A percentile compares a stretch with the other conserved stretches of the same genome.
These are phyloP conservation scores for Craterostigma plantagineum DNA, from an alignment of 257 asterid species.

Conservation along the genomic window DNA sequence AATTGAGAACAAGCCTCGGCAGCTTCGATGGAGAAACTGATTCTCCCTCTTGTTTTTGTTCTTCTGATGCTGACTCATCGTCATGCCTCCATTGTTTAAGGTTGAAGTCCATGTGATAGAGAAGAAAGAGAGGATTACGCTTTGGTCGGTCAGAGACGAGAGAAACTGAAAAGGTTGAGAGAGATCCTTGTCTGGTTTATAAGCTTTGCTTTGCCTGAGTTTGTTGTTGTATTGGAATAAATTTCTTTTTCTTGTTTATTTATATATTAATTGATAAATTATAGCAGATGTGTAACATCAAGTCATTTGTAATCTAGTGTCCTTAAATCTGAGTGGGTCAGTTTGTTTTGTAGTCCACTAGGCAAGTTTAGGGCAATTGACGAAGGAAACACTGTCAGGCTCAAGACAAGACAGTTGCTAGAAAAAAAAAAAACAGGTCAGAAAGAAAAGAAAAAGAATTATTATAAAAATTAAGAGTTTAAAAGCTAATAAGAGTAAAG, in stretches of 20 bases:
- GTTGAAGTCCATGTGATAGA: slow-evolving; percentile 42
- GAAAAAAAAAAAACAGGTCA: not conserved
- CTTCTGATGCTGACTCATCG: slow-evolving; percentile 11
- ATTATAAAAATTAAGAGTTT: not conserved
- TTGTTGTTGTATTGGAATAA: slow-evolving; percentile 3
- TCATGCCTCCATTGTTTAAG: slow-evolving; percentile 66
- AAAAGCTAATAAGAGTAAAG: not conserved
- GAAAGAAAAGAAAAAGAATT: not conserved
- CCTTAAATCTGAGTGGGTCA: not conserved
- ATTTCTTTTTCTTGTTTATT: not conserved
- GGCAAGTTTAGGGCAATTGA: not conserved
- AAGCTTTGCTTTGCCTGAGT: slow-evolving; percentile 9
- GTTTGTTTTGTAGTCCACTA: too few relatives aligned
- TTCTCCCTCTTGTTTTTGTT: slow-evolving; percentile 7
- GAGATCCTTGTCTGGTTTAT: slow-evolving; percentile 2
- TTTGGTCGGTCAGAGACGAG: slow-evolving; percentile 1
- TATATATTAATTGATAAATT: not conserved
- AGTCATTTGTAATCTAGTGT: too few relatives aligned
- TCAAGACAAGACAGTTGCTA: slow-evolving; percentile 1
- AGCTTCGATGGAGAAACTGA: slow-evolving; percentile 15
- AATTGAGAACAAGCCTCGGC: slow-evolving; percentile 26
- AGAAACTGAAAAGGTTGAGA: not conserved
- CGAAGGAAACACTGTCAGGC: not conserved
- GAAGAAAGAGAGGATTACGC: too few relatives aligned
- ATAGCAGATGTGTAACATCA: not conserved